These are phyloP conservation scores for Straminergon stramineum DNA, from an alignment of 225 moss, liverwort and hornwort species.

Conservation along the genomic window DNA sequence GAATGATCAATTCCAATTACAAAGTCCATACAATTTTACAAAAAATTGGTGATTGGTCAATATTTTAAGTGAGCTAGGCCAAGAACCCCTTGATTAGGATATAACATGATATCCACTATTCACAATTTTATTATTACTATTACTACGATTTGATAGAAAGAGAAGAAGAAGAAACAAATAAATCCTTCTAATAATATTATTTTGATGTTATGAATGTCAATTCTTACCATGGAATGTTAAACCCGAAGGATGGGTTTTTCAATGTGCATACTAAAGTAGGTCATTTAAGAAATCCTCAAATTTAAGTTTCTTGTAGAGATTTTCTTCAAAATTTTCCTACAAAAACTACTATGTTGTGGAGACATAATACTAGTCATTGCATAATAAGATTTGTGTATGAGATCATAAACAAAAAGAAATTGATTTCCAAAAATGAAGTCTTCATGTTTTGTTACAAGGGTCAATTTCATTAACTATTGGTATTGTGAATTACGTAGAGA, in stretches of 20 bases:
- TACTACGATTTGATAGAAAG: no score
- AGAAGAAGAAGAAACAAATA: no score
- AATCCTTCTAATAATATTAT: background rate
- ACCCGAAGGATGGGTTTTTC: background rate
- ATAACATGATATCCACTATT: no score
- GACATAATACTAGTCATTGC: background rate
- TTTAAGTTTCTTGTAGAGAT: background rate
- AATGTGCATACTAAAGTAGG: accelerated
- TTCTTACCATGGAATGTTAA: background rate
- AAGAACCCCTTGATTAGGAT: accelerated
- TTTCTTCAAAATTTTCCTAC: background rate
- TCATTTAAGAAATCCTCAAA: background rate
- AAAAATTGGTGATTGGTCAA: background rate
- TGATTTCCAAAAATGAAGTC: background rate
- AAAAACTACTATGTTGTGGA: accelerated
- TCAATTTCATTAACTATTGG: background rate
- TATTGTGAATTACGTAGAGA: conserved; percentile 26
- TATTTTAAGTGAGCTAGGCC: background rate
- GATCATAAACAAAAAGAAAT: background rate
- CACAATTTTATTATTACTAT: no score
- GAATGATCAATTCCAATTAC: background rate
- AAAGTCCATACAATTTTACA: background rate
- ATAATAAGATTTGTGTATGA: background rate
- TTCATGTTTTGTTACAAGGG: background rate
- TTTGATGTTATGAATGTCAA: no score